phyloP scores from a whole-genome alignment of 2,329 filamentous ascomycete species.

The Paraphaeosphaeria sporulosa region DNA sequence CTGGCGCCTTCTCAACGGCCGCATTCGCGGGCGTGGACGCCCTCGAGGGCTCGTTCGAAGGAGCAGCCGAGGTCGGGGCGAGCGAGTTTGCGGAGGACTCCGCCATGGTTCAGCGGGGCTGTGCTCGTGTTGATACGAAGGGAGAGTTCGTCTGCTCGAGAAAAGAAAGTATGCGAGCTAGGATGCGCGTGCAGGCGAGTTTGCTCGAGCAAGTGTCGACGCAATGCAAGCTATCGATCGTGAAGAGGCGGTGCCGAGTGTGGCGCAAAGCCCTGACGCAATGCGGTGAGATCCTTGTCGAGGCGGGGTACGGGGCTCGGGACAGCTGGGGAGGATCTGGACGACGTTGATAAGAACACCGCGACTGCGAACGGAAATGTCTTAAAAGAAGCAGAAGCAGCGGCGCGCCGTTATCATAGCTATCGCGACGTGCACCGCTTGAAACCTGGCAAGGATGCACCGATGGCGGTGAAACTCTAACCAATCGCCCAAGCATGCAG shows the following conservation, averaged over 20 bases:
- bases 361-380: conserved; percentile 9
- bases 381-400: conserved; percentile 8
- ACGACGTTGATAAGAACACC: neutral
- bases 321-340: neutral
- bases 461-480: conserved; percentile 27
- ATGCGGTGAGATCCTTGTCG: conserved; percentile 25
- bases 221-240: neutral
- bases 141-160: neutral
- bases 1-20: conserved; percentile 64
- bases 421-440: conserved; percentile 24
- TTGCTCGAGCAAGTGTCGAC: neutral
- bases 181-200: neutral
- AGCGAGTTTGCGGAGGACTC: conserved; percentile 36
- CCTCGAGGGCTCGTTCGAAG: conserved; percentile 46
- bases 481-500: conserved; percentile 27
- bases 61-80: conserved; percentile 39
- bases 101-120: conserved; percentile 34
- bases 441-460: conserved; percentile 22
- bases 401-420: conserved; percentile 22
- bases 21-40: conserved; percentile 45
- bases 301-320: conserved; percentile 21
- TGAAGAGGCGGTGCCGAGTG: conserved; percentile 10
- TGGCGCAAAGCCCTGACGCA: conserved; percentile 33
- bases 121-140: conserved; percentile 6
- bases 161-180: neutral